Evolutionary conservation across 1,284 basidiomycete species (phyloP).

Genomic region (Cryptococcus deneoformans): DNA sequence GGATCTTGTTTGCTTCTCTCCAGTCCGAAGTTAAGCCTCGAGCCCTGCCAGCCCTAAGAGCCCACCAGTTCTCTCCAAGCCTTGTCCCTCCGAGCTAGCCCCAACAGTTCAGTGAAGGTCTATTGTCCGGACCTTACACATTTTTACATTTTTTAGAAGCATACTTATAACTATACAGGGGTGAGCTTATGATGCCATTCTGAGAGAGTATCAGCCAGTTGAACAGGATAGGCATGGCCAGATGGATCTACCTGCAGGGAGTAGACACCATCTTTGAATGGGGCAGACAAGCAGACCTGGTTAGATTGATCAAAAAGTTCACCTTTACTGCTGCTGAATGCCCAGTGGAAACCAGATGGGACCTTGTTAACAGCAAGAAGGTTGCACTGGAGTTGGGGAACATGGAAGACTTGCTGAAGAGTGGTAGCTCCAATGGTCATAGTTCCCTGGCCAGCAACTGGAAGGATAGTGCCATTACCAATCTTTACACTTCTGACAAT

Average conservation of each 20-base stretch:
- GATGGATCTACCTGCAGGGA: constrained; percentile 3
- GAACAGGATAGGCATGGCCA: background rate
- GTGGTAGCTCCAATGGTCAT: background rate
- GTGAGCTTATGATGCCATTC: no score
- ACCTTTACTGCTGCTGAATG: background rate
- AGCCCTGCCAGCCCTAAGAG: no score
- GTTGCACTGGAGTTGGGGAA: constrained; percentile 6
- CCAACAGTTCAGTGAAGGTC: no score
- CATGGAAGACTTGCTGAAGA: constrained; percentile 3
- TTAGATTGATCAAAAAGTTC: background rate
- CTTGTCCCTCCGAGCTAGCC: no score
- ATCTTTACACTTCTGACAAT: background rate
- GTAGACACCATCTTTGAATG: constrained; percentile 6
- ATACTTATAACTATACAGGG: no score
- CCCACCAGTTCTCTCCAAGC: no score
- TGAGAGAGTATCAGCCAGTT: no score
- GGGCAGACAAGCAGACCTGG: background rate
- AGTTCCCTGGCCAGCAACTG: background rate
- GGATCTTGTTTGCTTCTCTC: no score
- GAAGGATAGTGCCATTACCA: background rate
- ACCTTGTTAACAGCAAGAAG: constrained; percentile 5
- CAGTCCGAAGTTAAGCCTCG: no score
- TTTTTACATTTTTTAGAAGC: no score
- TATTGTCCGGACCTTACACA: no score
- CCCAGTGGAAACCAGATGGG: background rate